Conservation (phyloP, 495 filamentous ascomycete species). For the Oidiodendron maius region DNA sequence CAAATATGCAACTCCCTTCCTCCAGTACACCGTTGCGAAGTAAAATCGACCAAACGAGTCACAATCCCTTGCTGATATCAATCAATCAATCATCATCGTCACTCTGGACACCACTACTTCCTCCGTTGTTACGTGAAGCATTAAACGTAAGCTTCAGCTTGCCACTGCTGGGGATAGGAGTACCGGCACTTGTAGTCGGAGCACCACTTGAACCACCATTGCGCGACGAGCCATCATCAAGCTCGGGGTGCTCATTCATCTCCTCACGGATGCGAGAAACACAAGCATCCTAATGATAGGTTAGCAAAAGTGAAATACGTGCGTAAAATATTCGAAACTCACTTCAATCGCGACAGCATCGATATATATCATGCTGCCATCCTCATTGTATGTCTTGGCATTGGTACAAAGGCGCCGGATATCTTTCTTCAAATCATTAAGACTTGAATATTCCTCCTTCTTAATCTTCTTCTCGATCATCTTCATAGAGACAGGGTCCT, state of each 20-base stretch:
- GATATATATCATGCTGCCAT: slow-evolving; percentile 80
- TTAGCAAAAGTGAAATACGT: slow-evolving; percentile 22
- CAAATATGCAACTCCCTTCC: slow-evolving; percentile 9
- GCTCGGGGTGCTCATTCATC: slow-evolving; percentile 64
- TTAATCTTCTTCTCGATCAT: slow-evolving; percentile 91
- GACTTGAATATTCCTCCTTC: slow-evolving; percentile 78
- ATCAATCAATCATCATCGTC: slow-evolving; percentile 21
- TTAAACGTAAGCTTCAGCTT: slow-evolving; percentile 25
- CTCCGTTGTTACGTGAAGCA: slow-evolving; percentile 21
- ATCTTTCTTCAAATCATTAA: slow-evolving; percentile 76
- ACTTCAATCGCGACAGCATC: slow-evolving; percentile 95
- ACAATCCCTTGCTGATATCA: background rate
- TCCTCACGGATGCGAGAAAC: slow-evolving; percentile 61
- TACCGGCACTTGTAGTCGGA: slow-evolving; percentile 61
- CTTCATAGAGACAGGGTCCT: slow-evolving; percentile 87
- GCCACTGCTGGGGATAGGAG: slow-evolving; percentile 46
- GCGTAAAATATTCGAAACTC: slow-evolving; percentile 26
- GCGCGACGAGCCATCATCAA: slow-evolving; percentile 50
- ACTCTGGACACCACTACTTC: slow-evolving; percentile 22
- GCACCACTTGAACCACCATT: slow-evolving; percentile 62
- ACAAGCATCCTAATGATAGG: slow-evolving; percentile 53
- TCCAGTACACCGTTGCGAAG: slow-evolving; percentile 7
- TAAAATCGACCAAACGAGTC: background rate
- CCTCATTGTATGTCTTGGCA: slow-evolving; percentile 93
- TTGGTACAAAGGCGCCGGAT: slow-evolving; percentile 81